Conservation (phyloP, 2,329 filamentous ascomycete species). For the Aspergillus phoenicis region DNA sequence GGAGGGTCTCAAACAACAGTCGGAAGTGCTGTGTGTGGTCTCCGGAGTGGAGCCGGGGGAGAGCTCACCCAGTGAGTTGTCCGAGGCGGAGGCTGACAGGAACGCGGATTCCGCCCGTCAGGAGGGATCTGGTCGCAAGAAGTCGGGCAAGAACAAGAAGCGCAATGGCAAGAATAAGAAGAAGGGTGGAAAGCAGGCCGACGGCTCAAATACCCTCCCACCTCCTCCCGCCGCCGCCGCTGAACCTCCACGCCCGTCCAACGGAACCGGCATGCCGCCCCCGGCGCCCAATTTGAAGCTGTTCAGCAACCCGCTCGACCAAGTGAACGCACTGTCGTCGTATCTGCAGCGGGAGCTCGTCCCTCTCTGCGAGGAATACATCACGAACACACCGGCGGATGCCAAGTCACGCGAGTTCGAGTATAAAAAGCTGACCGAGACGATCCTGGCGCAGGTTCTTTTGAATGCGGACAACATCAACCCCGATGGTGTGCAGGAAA, state of each 20-base stretch:
- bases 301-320: slow-evolving; percentile 38
- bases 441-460: slow-evolving; percentile 46
- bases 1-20: slow-evolving; percentile 52
- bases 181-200: slow-evolving; percentile 25
- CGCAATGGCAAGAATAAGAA: slow-evolving; percentile 27
- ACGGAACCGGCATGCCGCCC: slow-evolving; percentile 25
- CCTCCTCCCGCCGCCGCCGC: slow-evolving; percentile 16
- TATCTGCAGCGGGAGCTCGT: slow-evolving; percentile 43
- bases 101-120: slow-evolving; percentile 22
- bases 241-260: slow-evolving; percentile 19
- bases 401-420: slow-evolving; percentile 45
- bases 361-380: slow-evolving; percentile 43
- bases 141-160: slow-evolving; percentile 29
- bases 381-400: slow-evolving; percentile 44
- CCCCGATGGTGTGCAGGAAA: slow-evolving; percentile 65
- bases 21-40: slow-evolving; percentile 50
- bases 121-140: slow-evolving; percentile 14
- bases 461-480: slow-evolving; percentile 71
- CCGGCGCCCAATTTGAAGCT: slow-evolving; percentile 40
- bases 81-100: slow-evolving; percentile 31
- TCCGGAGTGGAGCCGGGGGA: slow-evolving; percentile 40
- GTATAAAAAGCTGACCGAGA: slow-evolving; percentile 48
- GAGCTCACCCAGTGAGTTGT: slow-evolving; percentile 35
- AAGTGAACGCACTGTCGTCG: slow-evolving; percentile 40
- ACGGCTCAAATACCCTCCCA: slow-evolving; percentile 18